phyloP scores from a whole-genome alignment of 2,329 filamentous ascomycete genomes.

The Colletotrichum orbiculare region DNA sequence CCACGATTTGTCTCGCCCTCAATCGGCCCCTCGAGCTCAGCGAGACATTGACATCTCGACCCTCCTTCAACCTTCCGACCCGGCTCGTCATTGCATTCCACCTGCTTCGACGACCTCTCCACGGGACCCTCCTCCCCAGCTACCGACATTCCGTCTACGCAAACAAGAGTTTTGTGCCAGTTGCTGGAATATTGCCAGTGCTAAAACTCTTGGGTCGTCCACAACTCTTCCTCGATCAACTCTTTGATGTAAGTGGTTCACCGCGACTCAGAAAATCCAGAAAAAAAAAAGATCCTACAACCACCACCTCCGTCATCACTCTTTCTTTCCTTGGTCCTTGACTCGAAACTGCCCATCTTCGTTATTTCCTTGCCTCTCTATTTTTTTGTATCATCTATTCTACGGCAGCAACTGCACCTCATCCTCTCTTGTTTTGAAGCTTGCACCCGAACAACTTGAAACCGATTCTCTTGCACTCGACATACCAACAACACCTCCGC shows the following conservation, averaged over 20 bases:
- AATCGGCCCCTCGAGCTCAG: conserved; percentile 18
- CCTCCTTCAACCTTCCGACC: not conserved
- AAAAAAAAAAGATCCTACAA: conserved; percentile 8
- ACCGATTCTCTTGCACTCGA: conserved; percentile 8
- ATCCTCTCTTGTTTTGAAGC: conserved; percentile 6
- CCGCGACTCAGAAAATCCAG: conserved; percentile 20
- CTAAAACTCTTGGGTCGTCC: conserved; percentile 33
- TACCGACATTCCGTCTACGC: conserved; percentile 33
- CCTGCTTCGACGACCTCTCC: conserved; percentile 34
- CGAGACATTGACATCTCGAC: conserved; percentile 15
- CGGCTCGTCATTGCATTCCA: conserved; percentile 33
- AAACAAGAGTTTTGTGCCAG: conserved; percentile 34
- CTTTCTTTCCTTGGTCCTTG: not conserved
- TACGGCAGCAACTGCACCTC: conserved; percentile 1
- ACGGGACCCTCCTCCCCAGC: conserved; percentile 35
- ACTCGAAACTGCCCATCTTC: not conserved
- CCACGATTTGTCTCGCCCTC: conserved; percentile 21
- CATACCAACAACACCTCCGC: not conserved
- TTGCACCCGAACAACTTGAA: conserved; percentile 5
- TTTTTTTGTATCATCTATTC: not conserved
- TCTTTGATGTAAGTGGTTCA: conserved; percentile 36
- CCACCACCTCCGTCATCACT: conserved; percentile 16
- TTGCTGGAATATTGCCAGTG: conserved; percentile 40
- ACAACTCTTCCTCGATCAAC: conserved; percentile 15
- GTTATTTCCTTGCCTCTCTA: not conserved